Base-by-base conservation (phyloP, 2,329 filamentous ascomycete species). In the Fusarium secorum region DNA sequence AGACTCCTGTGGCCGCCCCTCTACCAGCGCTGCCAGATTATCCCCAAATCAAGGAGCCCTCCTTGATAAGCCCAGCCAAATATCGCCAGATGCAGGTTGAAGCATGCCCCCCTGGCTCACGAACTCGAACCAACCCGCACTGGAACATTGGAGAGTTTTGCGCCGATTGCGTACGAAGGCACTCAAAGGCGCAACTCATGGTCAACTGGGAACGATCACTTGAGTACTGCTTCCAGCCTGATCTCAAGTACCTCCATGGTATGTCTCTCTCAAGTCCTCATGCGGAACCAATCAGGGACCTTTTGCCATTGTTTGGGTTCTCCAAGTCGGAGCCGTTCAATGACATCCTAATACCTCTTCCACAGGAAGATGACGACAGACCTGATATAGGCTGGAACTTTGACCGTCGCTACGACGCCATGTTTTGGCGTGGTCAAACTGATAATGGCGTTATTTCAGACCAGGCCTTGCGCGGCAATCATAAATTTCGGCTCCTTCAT, bases 351-450 rank as follows among this genome's bases (percentile, higher is more conserved):
- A 91, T 94, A 56, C 93, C 93, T 0, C 76, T 88, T 83, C 85
- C 73, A 56, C 58, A 64, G 85, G 87, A 30, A 18, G 64, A 71
- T 26, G 65, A 69, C 18, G 84, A 85, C 3, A 80, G 85, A 7
- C 83, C 84, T 1, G 82, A 84, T 36, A 74, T 82, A 9, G 76
- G 75, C 30, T 80, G 80, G 71, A 78, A 77, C 1, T 95, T 93
- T 68, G 75, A 81, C 1, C 81, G 89, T 51, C 94, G 94, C 74
- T 83, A 87, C 46, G 86, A 90, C 66, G 83, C 83, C 2, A 82
- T 95, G 7, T 92, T 92, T 79, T 97, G 93, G 93, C 89, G 92
- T 54, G 92, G 91, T n/a, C 85, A 85, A 15, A 89, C 91, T 5
- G 87, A 86, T 7, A 87, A 90, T 82, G 86, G 74, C 77, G 83